These are phyloP conservation scores for Cordyceps farinosa DNA, from an alignment of 2,329 filamentous ascomycete genomes.

Conservation along the genomic window DNA sequence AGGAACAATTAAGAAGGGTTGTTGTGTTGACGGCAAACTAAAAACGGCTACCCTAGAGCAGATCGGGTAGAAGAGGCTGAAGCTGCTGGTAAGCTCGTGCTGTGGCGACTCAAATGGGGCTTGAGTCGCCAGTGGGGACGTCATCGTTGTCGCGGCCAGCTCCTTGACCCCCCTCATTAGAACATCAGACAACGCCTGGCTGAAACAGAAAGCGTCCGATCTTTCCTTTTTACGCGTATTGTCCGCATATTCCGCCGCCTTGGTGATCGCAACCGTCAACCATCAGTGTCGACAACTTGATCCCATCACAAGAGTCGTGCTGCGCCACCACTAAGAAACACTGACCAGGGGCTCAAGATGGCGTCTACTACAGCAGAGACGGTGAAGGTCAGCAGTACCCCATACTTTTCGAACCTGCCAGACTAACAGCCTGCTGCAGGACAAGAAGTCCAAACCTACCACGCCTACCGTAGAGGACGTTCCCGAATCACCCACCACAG, in stretches of 20 bases:
- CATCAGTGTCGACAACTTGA: not conserved
- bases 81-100: constrained; percentile 5
- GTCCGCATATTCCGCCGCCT: not conserved
- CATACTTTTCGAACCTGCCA: constrained; percentile 10
- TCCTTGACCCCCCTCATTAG: constrained; percentile 29
- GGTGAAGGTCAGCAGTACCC: constrained; percentile 11
- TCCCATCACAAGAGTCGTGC: not conserved
- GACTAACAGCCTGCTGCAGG: constrained; percentile 28
- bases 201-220: constrained; percentile 22
- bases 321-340: constrained; percentile 14
- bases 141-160: constrained; percentile 34
- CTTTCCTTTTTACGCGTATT: not conserved
- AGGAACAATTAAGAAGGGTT: no score
- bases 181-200: constrained; percentile 20
- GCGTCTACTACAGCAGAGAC: constrained; percentile 19
- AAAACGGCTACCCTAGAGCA: constrained; percentile 9
- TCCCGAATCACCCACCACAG: constrained; percentile 65
- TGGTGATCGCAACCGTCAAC: not conserved
- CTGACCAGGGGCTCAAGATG: constrained; percentile 18
- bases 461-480: constrained; percentile 30
- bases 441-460: constrained; percentile 35
- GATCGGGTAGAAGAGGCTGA: constrained; percentile 4
- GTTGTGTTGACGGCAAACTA: no score
- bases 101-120: constrained; percentile 29
- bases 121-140: constrained; percentile 33